Evolutionary conservation across 352 stramenopile species (phyloP).

Genomic region (Blastocystis hominis): DNA sequence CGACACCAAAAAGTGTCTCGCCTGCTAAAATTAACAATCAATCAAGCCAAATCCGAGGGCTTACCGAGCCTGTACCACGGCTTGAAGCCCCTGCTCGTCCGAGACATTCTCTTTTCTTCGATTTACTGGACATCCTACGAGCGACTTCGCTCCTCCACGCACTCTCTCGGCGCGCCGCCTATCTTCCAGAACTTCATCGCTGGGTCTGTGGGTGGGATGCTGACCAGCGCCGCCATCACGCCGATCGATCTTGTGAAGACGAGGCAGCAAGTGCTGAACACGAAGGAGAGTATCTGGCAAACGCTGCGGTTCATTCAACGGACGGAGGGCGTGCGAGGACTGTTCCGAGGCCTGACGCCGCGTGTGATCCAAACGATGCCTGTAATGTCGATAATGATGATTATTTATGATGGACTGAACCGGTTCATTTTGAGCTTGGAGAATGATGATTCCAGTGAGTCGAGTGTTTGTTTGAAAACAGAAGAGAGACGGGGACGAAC

Average conservation of each 20-base stretch:
- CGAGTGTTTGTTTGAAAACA: constrained; percentile 24
- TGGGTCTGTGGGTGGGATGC: constrained; percentile 8
- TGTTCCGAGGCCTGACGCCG: constrained; percentile 43
- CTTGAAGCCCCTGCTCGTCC: constrained; percentile 17
- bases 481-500: constrained; percentile 60
- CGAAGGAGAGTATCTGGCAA: constrained; percentile 3
- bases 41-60: not conserved
- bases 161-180: not conserved
- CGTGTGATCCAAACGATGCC: constrained; percentile 14
- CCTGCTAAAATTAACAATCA: not conserved
- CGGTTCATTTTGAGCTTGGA: constrained; percentile 24
- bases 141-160: not conserved
- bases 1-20: not conserved
- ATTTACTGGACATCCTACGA: constrained; percentile 44
- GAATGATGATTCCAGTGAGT: not conserved
- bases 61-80: constrained; percentile 15
- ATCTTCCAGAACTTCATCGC: constrained; percentile 43
- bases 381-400: constrained; percentile 50
- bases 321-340: constrained; percentile 13
- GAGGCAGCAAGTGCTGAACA: constrained; percentile 24
- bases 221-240: not conserved
- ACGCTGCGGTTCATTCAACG: not conserved
- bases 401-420: constrained; percentile 35
- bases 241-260: constrained; percentile 48
- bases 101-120: constrained; percentile 39